A percentile compares a stretch with the other conserved stretches of the same genome.
phyloP scores from a whole-genome alignment of 495 filamentous ascomycete genomes.

The Penicillium lividum region DNA sequence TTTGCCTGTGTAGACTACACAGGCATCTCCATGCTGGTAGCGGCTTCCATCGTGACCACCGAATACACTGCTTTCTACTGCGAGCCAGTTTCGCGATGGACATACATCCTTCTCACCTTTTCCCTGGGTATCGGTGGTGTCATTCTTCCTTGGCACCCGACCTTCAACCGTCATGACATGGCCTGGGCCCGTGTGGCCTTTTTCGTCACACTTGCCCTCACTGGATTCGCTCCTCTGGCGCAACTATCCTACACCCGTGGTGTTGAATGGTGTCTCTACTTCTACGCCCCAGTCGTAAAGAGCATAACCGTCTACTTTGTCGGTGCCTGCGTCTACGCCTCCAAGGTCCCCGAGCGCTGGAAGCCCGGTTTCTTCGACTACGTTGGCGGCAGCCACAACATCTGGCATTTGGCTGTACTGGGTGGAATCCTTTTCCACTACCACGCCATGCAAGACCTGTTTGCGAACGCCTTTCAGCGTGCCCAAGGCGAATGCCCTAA shows the following conservation, averaged over 20 bases:
- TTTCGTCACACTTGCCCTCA: conserved; percentile 84
- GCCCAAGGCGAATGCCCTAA: conserved; percentile 59
- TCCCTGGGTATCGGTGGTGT: conserved; percentile 82
- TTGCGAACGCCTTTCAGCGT: conserved; percentile 76
- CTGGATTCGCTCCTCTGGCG: conserved; percentile 84
- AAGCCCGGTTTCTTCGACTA: conserved; percentile 92
- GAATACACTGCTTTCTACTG: conserved; percentile 99
- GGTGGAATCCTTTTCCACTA: conserved; percentile 98
- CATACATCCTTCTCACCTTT: conserved; percentile 82
- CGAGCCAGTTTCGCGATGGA: conserved; percentile 83
- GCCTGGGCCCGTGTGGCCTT: conserved; percentile 89
- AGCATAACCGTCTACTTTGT: conserved; percentile 80
- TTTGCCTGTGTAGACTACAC: conserved; percentile 99
- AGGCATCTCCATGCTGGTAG: conserved; percentile 93
- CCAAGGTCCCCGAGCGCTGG: conserved; percentile 91
- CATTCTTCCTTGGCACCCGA: conserved; percentile 94
- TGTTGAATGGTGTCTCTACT: conserved; percentile 70
- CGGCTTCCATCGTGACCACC: conserved; percentile 95
- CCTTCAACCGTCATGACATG: conserved; percentile 91
- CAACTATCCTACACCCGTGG: conserved; percentile 80
- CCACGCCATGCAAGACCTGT: conserved; percentile 92
- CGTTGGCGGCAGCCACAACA: conserved; percentile 89
- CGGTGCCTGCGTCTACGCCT: conserved; percentile 88
- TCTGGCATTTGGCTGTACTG: conserved; percentile 95
- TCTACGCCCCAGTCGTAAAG: conserved; percentile 88